Conservation (phyloP, 1,284 basidiomycete genomes). For the Tilletia walkeri region DNA sequence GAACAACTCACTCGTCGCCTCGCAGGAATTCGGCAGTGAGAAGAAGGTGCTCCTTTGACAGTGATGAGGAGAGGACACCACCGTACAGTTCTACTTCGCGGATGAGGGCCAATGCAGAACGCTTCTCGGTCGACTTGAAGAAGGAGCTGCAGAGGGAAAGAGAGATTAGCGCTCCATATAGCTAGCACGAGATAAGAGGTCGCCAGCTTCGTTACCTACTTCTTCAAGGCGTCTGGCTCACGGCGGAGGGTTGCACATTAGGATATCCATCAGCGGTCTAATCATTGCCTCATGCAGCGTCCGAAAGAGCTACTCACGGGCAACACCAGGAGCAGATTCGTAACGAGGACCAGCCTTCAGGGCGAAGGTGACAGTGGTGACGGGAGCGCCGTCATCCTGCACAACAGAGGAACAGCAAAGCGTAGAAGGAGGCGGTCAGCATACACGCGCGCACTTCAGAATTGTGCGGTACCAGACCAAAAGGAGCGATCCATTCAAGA, state of each 20-base stretch:
- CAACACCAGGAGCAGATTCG: slow-evolving; percentile 45
- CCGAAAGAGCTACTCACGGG: slow-evolving; percentile 26
- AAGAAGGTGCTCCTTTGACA: slow-evolving; percentile 86
- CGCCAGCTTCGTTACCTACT: slow-evolving; percentile 17
- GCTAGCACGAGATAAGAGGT: neutral
- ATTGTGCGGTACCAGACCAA: no score
- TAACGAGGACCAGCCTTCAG: slow-evolving; percentile 47
- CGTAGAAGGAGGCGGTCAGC: neutral
- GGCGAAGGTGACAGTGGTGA: slow-evolving; percentile 49
- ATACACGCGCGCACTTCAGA: neutral
- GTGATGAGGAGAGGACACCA: slow-evolving; percentile 80
- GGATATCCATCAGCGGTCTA: neutral
- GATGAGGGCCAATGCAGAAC: slow-evolving; percentile 84
- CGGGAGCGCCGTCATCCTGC: slow-evolving; percentile 43
- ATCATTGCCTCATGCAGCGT: no score
- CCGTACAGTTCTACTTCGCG: slow-evolving; percentile 93
- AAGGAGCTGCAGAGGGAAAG: slow-evolving; percentile 27
- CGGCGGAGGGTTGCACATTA: neutral
- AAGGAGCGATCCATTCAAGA: no score
- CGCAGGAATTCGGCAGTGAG: slow-evolving; percentile 91
- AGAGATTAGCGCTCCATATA: neutral
- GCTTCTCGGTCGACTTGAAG: slow-evolving; percentile 57
- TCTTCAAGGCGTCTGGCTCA: slow-evolving; percentile 35
- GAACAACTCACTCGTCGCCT: slow-evolving; percentile 82
- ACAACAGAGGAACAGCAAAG: neutral